Conservation (phyloP, 495 filamentous ascomycete species). For the Lophiotrema nucula region DNA sequence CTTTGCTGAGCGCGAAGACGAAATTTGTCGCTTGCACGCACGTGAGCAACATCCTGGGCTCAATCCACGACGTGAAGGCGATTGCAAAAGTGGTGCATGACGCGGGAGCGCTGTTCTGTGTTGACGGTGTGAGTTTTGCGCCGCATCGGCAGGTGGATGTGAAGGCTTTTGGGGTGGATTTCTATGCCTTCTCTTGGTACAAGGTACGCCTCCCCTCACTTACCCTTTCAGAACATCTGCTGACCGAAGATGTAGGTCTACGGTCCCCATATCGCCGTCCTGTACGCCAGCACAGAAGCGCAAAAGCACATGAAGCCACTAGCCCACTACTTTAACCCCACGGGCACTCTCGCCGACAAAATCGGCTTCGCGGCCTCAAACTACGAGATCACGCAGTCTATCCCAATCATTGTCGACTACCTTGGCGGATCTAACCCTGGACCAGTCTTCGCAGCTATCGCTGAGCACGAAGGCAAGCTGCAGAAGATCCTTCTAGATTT, state of each 20-base stretch:
- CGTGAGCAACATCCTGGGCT: conserved; percentile 68
- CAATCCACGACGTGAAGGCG: conserved; percentile 59
- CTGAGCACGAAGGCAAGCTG: conserved; percentile 58
- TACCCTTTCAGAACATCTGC: background rate
- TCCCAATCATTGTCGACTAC: conserved; percentile 59
- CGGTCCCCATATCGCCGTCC: conserved; percentile 66
- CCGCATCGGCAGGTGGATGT: conserved; percentile 70
- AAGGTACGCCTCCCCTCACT: conserved; percentile 46
- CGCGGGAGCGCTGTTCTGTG: conserved; percentile 49
- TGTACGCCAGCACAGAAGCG: conserved; percentile 58
- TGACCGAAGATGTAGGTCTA: conserved; percentile 51
- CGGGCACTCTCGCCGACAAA: conserved; percentile 57
- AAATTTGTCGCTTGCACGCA: conserved; percentile 68
- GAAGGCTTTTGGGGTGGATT: conserved; percentile 62
- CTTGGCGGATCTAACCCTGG: conserved; percentile 40
- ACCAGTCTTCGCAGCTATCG: conserved; percentile 51
- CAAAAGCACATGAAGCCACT: conserved; percentile 53
- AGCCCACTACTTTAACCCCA: conserved; percentile 67
- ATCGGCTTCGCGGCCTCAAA: conserved; percentile 62
- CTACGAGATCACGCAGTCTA: conserved; percentile 63
- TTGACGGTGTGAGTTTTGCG: conserved; percentile 68
- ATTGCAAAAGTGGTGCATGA: conserved; percentile 55
- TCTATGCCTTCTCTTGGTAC: conserved; percentile 76
- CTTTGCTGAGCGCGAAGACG: conserved; percentile 58
- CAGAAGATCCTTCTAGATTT: conserved; percentile 58